Percentiles rank a stretch among this genome's conserved stretches.
phyloP scores from a whole-genome alignment of 352 stramenopile genomes.

The Phytophthora vignae region DNA sequence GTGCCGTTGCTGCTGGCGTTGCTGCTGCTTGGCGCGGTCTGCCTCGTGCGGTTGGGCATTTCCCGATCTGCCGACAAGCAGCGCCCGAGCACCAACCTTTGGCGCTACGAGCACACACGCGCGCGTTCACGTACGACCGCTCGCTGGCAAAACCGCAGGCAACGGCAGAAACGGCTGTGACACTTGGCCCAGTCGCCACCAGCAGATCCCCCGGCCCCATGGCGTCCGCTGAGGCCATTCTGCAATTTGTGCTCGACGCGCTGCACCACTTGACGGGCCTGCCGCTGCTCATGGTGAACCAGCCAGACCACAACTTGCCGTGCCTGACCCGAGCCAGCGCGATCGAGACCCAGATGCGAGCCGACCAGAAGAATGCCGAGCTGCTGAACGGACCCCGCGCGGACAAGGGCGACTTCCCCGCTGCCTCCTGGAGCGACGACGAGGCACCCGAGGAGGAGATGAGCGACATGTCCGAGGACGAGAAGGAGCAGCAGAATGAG shows the following conservation, averaged over 20 bases:
- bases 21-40: slow-evolving; percentile 17
- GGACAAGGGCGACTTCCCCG: slow-evolving; percentile 10
- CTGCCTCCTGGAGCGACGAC: slow-evolving; percentile 31
- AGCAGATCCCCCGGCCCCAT: slow-evolving; percentile 17
- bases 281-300: slow-evolving; percentile 44
- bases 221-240: slow-evolving; percentile 35
- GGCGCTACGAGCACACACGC: slow-evolving; percentile 24
- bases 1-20: slow-evolving; percentile 17
- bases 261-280: slow-evolving; percentile 39
- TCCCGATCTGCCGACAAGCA: slow-evolving; percentile 28
- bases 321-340: slow-evolving; percentile 22
- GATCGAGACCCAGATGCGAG: slow-evolving; percentile 33
- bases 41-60: slow-evolving; percentile 21
- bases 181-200: slow-evolving; percentile 27
- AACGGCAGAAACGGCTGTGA: slow-evolving; percentile 38
- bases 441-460: slow-evolving; percentile 43
- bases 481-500: slow-evolving; percentile 19
- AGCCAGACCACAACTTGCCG: slow-evolving; percentile 35
- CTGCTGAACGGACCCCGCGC: slow-evolving; percentile 18
- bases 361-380: slow-evolving; percentile 41
- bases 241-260: slow-evolving; percentile 44
- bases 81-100: slow-evolving; percentile 16
- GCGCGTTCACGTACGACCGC: slow-evolving; percentile 31
- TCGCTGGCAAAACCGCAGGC: slow-evolving; percentile 32
- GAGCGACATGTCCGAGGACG: slow-evolving; percentile 33